Evolutionary conservation across 495 filamentous ascomycete species (phyloP), one percentile per base, ranked within the genome.

Genomic region (Daldinia vernicosa): DNA sequence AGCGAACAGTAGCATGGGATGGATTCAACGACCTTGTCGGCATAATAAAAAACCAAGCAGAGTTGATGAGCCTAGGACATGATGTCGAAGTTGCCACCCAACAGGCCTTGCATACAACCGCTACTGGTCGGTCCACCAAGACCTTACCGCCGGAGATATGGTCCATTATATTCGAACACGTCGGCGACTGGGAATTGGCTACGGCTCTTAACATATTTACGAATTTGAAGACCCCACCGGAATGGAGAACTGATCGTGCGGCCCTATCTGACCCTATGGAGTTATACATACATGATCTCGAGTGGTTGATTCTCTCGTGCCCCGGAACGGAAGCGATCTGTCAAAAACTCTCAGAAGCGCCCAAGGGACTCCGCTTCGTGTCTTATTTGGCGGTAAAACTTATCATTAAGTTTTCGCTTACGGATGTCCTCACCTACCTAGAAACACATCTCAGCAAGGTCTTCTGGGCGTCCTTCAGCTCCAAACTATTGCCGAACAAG

Each of bases 151-250:
- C 91, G 0, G 94, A 98, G 77, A 84, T 98, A 26, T 97, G 94
- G 94, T 87, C 91, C 28, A 90, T 92, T 52, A 90, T 98, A 26
- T 89, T 98, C 45, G 90, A 95, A 70, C 89, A 90, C 69, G 84
- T 93, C 15, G 87, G 88, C 15, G 94, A 98, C 76, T 98, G 94
- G 94, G 94, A 97, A 79, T 84, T 93, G 3, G 90, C 94, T 15
- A 90, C 86, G 55, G 89, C 91, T 2, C 84, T 98, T 12, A 89
- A 92, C 58, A 84, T 98, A 45, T 92, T 90, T 70, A 91, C 92
- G 4, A 93, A 84, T 50, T 80, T 97, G 6, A 84, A 87, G 15
- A 87, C 89, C 32, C 93, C 94, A 2, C 74, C 81, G 15, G 89
- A 92, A 74, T 98, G 94, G 94, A 79, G 77, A 19, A 75, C 72